phyloP scores from a whole-genome alignment of 164 flowering plant species.

The Vitis amurensis region DNA sequence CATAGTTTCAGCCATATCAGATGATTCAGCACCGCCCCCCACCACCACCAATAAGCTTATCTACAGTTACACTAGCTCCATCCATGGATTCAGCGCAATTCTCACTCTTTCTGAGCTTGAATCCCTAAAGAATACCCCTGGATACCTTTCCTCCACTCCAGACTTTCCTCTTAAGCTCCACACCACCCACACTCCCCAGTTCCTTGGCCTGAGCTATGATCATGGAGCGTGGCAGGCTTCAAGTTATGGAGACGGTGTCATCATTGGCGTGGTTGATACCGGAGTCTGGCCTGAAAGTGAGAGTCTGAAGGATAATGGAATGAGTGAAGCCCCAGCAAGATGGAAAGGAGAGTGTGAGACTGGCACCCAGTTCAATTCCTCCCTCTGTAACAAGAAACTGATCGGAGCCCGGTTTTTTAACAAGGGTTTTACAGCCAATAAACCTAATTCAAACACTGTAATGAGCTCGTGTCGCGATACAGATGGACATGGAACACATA shows the following conservation, averaged over 20 bases:
- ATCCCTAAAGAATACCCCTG: conserved; percentile 15
- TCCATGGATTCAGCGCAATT: conserved; percentile 29
- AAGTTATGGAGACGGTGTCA: conserved; percentile 21
- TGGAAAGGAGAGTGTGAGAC: conserved; percentile 34
- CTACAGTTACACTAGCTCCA: conserved; percentile 17
- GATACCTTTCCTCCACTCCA: conserved; percentile 11
- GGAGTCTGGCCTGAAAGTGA: conserved; percentile 42
- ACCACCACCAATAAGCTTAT: conserved; percentile 11
- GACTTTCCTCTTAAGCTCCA: conserved; percentile 18
- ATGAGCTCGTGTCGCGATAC: conserved; percentile 37
- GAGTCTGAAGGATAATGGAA: conserved; percentile 33
- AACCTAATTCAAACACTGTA: conserved; percentile 5
- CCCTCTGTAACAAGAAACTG: conserved; percentile 39
- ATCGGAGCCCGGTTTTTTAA: conserved; percentile 41
- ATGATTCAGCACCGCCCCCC: no score
- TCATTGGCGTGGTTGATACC: conserved; percentile 34
- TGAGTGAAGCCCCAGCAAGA: conserved; percentile 20
- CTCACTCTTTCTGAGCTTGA: conserved; percentile 22
- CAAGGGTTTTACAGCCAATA: conserved; percentile 29
- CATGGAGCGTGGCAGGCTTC: conserved; percentile 27
- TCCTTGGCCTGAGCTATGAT: conserved; percentile 19
- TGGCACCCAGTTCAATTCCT: conserved; percentile 19
- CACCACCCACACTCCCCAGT: conserved; percentile 26
- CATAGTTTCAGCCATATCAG: conserved; percentile 18
- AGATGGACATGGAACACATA: conserved; percentile 53